A percentile compares a stretch with the other conserved stretches of the same genome.
These are phyloP conservation scores for Pythium aristosporum DNA, from an alignment of 352 stramenopile species.

Conservation along the genomic window DNA sequence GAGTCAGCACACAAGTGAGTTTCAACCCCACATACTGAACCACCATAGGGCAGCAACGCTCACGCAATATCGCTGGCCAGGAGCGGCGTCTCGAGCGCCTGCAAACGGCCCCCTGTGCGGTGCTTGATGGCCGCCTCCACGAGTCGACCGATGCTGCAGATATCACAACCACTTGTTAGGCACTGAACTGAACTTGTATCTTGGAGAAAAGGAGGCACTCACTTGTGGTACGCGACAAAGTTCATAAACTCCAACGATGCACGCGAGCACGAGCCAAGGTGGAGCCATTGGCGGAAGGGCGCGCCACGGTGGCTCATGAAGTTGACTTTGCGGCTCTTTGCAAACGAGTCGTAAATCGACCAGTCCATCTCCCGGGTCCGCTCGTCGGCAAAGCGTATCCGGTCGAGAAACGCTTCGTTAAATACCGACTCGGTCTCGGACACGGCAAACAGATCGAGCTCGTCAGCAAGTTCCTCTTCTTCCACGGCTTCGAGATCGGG, in stretches of 20 bases:
- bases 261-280: conserved; percentile 56
- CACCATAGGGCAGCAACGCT: conserved; percentile 18
- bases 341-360: conserved; percentile 80
- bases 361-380: conserved; percentile 82
- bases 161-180: neutral
- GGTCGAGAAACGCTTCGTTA: conserved; percentile 74
- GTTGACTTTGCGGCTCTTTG: conserved; percentile 74
- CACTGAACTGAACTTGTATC: neutral
- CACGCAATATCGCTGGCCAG: conserved; percentile 66
- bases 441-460: conserved; percentile 83
- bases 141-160: conserved; percentile 66
- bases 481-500: conserved; percentile 79
- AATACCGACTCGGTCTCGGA: conserved; percentile 77
- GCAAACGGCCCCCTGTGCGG: conserved; percentile 52
- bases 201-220: conserved; percentile 11
- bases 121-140: conserved; percentile 83
- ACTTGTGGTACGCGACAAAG: conserved; percentile 87
- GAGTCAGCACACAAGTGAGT: neutral
- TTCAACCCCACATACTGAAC: neutral
- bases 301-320: conserved; percentile 78
- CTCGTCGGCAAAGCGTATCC: conserved; percentile 83
- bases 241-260: conserved; percentile 86
- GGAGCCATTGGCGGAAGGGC: conserved; percentile 72
- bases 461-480: conserved; percentile 78
- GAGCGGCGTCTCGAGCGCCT: conserved; percentile 48